phyloP scores from a whole-genome alignment of 1,284 basidiomycete genomes.

The Papiliotrema terrestris region DNA sequence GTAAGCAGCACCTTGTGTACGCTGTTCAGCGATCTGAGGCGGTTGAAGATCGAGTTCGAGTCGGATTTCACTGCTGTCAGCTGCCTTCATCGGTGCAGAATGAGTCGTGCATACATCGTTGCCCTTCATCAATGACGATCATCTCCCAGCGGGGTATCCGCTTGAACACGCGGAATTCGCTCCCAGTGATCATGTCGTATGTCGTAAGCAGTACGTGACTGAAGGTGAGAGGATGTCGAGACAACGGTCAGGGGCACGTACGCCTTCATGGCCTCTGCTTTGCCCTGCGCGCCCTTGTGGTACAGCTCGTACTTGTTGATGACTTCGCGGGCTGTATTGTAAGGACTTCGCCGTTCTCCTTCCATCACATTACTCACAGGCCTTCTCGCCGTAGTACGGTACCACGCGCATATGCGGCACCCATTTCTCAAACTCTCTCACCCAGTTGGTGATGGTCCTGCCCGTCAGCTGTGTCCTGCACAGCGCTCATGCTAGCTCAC shows the following conservation, averaged over 20 bases:
- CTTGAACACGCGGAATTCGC: constrained; percentile 76
- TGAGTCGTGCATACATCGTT: constrained; percentile 62
- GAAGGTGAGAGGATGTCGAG: neutral
- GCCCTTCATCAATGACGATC: constrained; percentile 88
- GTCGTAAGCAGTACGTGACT: constrained; percentile 82
- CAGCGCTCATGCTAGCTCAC: constrained; percentile 60
- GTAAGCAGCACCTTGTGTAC: constrained; percentile 88
- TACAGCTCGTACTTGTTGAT: constrained; percentile 78
- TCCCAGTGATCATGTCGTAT: constrained; percentile 72
- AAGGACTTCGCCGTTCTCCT: too few relatives aligned
- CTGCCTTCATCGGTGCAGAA: neutral
- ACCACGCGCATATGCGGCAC: constrained; percentile 57
- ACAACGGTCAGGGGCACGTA: constrained; percentile 17
- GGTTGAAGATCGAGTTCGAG: constrained; percentile 72
- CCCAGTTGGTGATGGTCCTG: constrained; percentile 51
- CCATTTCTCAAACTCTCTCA: constrained; percentile 86
- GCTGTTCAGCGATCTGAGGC: constrained; percentile 72
- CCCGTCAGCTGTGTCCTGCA: constrained; percentile 2
- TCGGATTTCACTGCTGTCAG: constrained; percentile 66
- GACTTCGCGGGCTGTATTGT: constrained; percentile 64
- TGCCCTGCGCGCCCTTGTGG: constrained; percentile 52
- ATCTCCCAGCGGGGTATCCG: constrained; percentile 84
- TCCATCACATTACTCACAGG: constrained; percentile 32
- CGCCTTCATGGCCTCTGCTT: constrained; percentile 46
- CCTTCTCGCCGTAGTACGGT: constrained; percentile 57